Conservation (phyloP, 2,329 filamentous ascomycete species). For the Fusarium camptoceras region DNA sequence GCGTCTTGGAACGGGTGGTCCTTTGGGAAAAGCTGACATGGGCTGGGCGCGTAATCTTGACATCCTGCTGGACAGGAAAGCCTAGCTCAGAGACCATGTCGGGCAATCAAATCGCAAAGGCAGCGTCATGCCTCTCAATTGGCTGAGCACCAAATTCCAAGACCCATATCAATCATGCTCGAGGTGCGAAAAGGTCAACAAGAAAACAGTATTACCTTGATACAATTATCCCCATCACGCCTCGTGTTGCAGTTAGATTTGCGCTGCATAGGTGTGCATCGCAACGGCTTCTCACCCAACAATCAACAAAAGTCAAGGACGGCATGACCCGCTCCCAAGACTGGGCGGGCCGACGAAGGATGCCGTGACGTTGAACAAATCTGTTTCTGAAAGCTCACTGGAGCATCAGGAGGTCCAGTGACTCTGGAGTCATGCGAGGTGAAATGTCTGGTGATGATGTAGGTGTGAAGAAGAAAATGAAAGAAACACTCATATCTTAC, state of each 20-base stretch:
- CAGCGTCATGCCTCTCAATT: conserved; percentile 55
- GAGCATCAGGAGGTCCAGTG: conserved; percentile 58
- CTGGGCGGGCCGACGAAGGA: conserved; percentile 35
- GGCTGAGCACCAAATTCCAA: conserved; percentile 44
- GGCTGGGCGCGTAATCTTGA: conserved; percentile 65
- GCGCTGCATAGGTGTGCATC: conserved; percentile 28
- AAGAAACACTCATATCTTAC: conserved; percentile 69
- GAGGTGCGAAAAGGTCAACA: conserved; percentile 26
- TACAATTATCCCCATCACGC: background rate
- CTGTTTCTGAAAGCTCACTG: conserved; percentile 52
- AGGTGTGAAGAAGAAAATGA: conserved; percentile 47
- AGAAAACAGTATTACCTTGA: conserved; percentile 10
- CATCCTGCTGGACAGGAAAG: conserved; percentile 59
- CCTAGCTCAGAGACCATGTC: conserved; percentile 55
- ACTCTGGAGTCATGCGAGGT: conserved; percentile 59
- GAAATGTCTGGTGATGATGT: conserved; percentile 44
- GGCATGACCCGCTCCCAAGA: conserved; percentile 36
- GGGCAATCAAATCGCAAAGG: conserved; percentile 62
- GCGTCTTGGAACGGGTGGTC: conserved; percentile 23
- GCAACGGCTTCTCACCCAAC: conserved; percentile 12
- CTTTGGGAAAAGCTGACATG: conserved; percentile 44
- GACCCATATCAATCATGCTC: conserved; percentile 38
- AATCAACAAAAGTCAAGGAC: conserved; percentile 17
- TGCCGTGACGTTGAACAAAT: conserved; percentile 31
- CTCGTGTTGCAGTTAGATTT: conserved; percentile 13